Base-by-base conservation (phyloP, 768 basidiomycete species). In the Crassisporium funariophilum region DNA sequence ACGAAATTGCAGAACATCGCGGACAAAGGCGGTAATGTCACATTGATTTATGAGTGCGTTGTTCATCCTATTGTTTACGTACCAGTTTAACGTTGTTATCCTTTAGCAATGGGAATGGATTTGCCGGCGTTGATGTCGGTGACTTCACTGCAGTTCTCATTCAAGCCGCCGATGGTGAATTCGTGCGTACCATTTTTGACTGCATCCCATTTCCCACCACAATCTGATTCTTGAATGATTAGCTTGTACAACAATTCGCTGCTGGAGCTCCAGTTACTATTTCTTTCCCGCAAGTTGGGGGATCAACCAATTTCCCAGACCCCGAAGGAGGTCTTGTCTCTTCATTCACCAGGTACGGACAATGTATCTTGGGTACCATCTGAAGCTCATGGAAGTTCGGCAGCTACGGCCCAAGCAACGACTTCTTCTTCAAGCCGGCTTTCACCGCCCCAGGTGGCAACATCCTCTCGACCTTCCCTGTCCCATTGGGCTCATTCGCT, bases 381-480 rank as follows among this genome's bases (percentile, higher is more conserved):
- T 17, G 15, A 43, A 35, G 12, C 6, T 17, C 13, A 37, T 34
- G 17, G 35, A 41, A 19, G 12, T 11, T 27, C 55, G 25, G 7
- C 40, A 73, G 74, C 40, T 81, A 78, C 46, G 84, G 84, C 0
- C 83, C 83, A 2, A 71, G 78, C 3, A 76, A 81, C 55, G 83
- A 85, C 57, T 69, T 81, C 53, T 75, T 66, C 66, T 75, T 77
- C 66, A 75, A 77, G 44, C 75, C 77, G 9, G 66, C 74, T 2
- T 49, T 80, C 22, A 63, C 74, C 4, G 74, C 77, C 2, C 76
- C 77, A 0, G 78, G 78, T n/a, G 74, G 75, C 1, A 69, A 71
- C 56, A 76, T 78, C 36, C 59, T 77, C 17, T 76, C 75, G 1
- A 77, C 76, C 1, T 58, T 68, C 27, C 75, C 75, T 0, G 36